phyloP scores from a whole-genome alignment of 495 filamentous ascomycete species.

The Thermothielavioides terrestris region DNA sequence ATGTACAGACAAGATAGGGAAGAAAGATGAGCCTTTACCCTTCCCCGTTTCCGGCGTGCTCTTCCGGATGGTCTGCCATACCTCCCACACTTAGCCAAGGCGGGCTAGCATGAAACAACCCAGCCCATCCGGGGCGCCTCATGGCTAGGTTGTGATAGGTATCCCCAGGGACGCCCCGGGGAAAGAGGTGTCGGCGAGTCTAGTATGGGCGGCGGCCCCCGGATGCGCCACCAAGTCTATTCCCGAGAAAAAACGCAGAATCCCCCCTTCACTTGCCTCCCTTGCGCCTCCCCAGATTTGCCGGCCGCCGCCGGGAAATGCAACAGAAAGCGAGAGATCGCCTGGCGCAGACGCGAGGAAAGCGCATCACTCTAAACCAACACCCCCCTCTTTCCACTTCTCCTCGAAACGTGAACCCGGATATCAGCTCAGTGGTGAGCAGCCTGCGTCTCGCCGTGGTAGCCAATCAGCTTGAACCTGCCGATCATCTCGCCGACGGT shows the following conservation, averaged over 20 bases:
- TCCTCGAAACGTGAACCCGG: neutral
- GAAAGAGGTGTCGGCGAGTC: constrained; percentile 11
- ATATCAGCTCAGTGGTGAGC: constrained; percentile 50
- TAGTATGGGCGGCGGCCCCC: constrained; percentile 11
- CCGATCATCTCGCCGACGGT: constrained; percentile 96
- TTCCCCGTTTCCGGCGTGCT: neutral
- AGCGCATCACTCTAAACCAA: neutral
- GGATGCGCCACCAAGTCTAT: constrained; percentile 19
- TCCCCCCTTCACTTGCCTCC: neutral
- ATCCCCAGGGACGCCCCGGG: no score
- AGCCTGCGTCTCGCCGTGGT: constrained; percentile 56
- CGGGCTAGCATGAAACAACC: neutral
- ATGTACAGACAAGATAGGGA: constrained; percentile 1
- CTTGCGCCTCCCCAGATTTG: neutral
- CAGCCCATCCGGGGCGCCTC: neutral
- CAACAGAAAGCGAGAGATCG: neutral
- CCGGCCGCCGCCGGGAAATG: constrained; percentile 3
- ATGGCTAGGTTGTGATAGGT: neutral
- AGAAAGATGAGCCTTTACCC: neutral
- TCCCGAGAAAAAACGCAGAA: constrained; percentile 6
- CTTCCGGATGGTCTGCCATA: neutral
- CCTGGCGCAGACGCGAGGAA: neutral
- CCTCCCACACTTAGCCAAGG: neutral
- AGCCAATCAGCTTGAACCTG: constrained; percentile 86
- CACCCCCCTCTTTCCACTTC: neutral